A percentile compares a stretch with the other conserved stretches of the same genome.
Evolutionary conservation across 441 rosid genomes (phyloP).

Genomic region (Populus trichocarpa): DNA sequence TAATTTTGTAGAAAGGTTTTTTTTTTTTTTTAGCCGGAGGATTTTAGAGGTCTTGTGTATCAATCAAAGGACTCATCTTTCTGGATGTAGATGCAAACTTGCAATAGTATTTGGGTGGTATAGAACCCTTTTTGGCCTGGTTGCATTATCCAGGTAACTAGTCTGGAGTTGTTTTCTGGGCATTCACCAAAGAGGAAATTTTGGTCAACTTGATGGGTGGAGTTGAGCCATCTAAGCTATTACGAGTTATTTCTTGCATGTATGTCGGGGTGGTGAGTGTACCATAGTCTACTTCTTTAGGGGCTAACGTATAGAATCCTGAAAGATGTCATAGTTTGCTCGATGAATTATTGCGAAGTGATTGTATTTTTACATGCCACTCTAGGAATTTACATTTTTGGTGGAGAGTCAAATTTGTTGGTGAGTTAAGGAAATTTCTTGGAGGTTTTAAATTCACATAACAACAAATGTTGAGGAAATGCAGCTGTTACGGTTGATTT

Average conservation of each 20-base stretch:
- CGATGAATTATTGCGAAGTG: conserved; percentile 1
- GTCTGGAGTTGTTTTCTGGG: neutral
- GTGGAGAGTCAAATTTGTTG: neutral
- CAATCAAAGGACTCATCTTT: neutral
- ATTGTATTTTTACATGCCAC: neutral
- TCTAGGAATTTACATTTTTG: neutral
- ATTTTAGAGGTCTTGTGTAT: neutral
- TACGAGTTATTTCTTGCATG: neutral
- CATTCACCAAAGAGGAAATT: neutral
- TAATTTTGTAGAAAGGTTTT: neutral
- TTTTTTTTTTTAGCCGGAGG: neutral
- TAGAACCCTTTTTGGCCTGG: neutral
- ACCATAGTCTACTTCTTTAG: conserved; percentile 16
- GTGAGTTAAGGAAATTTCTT: neutral
- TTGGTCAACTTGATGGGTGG: neutral
- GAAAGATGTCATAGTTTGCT: conserved; percentile 11
- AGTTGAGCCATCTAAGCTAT: conserved; percentile 5
- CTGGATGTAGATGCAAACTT: neutral
- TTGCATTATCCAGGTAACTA: neutral
- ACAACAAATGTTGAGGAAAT: neutral
- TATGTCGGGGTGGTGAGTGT: conserved; percentile 1
- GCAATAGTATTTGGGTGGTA: neutral
- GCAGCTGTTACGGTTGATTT: neutral
- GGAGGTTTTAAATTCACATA: neutral
- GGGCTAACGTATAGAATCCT: conserved; percentile 21